Evolutionary conservation across 305 asterid genomes (phyloP), one percentile per base, ranked within the genome.

Genomic region (Solanum hybrid): DNA sequence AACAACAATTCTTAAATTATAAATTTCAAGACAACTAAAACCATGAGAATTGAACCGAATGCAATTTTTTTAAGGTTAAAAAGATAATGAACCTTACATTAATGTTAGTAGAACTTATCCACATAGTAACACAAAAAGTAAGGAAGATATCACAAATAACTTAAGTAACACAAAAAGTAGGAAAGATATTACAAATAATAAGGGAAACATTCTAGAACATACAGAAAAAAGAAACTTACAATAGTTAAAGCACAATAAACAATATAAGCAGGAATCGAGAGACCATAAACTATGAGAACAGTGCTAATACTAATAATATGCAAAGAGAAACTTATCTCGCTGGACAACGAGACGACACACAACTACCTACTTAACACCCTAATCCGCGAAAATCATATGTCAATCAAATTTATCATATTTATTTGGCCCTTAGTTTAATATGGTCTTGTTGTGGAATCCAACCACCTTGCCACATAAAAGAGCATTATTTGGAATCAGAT

Each of bases 381-480:
- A 72, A 26, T 72, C 22, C 8, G 0, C 4, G 7, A 77, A 11
- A 77, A 19, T 35, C 17, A 34, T 22, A 77, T 22, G 45, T 77
- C 38, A 77, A 34, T 10, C 45, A 34, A 77, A 35, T 35, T 10
- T 36, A 4, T 78, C 15, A 4, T 15, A 9, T 77, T 77, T 4
- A 35, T 10, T 78, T 10, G 19, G 4, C 29, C 13, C 36, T 38
- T 37, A 40, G 51, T 73, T 93, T 88, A 94, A 32, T 91, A 93
- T 78, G 94, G 98, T 2, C 96, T 90, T 10, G 95, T 94, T 75
- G 88, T 89, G 95, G 85, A 94, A 89, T 14, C 94, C 96, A 17
- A 89, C 89, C 14, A 97, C 97, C 90, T 95, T 40, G 17, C 98
- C 97, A 79, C 98, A 95, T 19, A 95, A 94, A 86, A 94, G 95